Conservation (phyloP, 2,329 filamentous ascomycete genomes). For the Elsinoe arachidis region DNA sequence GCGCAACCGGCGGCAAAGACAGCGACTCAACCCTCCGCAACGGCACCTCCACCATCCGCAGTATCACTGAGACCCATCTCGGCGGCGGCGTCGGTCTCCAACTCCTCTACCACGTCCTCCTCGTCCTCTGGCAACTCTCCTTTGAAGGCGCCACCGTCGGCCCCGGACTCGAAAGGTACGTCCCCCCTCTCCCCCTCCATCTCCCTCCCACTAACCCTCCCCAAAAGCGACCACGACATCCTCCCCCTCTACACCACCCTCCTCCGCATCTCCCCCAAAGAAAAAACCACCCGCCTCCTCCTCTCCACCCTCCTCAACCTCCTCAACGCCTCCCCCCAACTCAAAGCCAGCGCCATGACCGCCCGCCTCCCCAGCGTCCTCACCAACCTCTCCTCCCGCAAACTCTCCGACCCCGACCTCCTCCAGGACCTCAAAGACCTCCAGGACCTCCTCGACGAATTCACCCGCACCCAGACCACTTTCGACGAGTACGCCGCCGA, state of each 20-base stretch:
- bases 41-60: conserved; percentile 33
- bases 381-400: conserved; percentile 46
- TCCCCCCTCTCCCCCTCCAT: conserved; percentile 19
- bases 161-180: conserved; percentile 77
- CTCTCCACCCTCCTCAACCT: conserved; percentile 86
- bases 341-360: conserved; percentile 77
- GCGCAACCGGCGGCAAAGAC: conserved; percentile 65
- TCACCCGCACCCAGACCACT: conserved; percentile 60
- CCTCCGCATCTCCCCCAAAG: conserved; percentile 85
- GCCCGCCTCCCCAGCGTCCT: conserved; percentile 65
- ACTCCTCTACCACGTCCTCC: conserved; percentile 83
- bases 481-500: conserved; percentile 69
- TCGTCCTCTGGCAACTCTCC: conserved; percentile 93
- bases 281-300: conserved; percentile 90
- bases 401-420: conserved; percentile 45
- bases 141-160: conserved; percentile 69
- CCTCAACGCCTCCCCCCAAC: conserved; percentile 59
- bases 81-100: conserved; percentile 80
- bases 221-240: conserved; percentile 75
- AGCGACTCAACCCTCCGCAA: conserved; percentile 52
- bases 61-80: conserved; percentile 53
- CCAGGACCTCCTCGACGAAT: conserved; percentile 68
- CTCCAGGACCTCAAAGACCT: conserved; percentile 41
- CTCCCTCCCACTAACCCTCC: conserved; percentile 17
- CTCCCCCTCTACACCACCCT: conserved; percentile 87